Evolutionary conservation across 2,329 filamentous ascomycete genomes (phyloP).

Genomic region (Epichloe typhina): DNA sequence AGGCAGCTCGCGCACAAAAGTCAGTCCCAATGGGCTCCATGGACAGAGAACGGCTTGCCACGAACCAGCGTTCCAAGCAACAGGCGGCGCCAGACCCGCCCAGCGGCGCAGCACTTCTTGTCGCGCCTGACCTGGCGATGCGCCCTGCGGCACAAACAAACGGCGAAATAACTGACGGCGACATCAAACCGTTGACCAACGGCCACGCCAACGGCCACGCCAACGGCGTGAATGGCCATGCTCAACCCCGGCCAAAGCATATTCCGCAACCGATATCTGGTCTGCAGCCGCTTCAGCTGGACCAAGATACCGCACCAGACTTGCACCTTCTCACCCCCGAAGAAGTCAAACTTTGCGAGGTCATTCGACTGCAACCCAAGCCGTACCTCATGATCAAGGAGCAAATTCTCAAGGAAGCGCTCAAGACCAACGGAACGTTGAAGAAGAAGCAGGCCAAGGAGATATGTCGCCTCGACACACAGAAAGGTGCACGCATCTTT

Average conservation of each 20-base stretch:
- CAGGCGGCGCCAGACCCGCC: slow-evolving; percentile 54
- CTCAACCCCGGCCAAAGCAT: slow-evolving; percentile 34
- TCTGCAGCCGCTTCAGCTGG: slow-evolving; percentile 51
- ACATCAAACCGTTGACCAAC: slow-evolving; percentile 12
- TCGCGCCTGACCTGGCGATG: slow-evolving; percentile 65
- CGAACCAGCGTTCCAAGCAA: slow-evolving; percentile 55
- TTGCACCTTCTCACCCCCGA: slow-evolving; percentile 77
- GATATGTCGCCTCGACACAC: slow-evolving; percentile 69
- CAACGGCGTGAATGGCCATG: slow-evolving; percentile 24
- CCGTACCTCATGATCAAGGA: slow-evolving; percentile 93
- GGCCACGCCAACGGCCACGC: too few relatives aligned
- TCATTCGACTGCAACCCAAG: slow-evolving; percentile 78
- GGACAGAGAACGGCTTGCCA: slow-evolving; percentile 66
- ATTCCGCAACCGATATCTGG: slow-evolving; percentile 44
- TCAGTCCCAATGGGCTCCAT: slow-evolving; percentile 63
- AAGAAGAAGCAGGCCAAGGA: slow-evolving; percentile 93
- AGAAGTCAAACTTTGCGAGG: slow-evolving; percentile 75
- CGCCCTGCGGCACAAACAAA: slow-evolving; percentile 30
- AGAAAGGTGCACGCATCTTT: slow-evolving; percentile 76
- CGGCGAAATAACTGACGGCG: slow-evolving; percentile 31
- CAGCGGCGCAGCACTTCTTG: slow-evolving; percentile 60
- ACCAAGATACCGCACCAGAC: slow-evolving; percentile 66
- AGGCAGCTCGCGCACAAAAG: slow-evolving; percentile 60
- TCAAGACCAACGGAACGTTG: slow-evolving; percentile 73
- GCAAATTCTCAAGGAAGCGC: slow-evolving; percentile 75